A percentile compares a stretch with the other conserved stretches of the same genome.
These are phyloP conservation scores for Aureobasidium sp. DNA, from an alignment of 2,329 filamentous ascomycete genomes.

Conservation along the genomic window DNA sequence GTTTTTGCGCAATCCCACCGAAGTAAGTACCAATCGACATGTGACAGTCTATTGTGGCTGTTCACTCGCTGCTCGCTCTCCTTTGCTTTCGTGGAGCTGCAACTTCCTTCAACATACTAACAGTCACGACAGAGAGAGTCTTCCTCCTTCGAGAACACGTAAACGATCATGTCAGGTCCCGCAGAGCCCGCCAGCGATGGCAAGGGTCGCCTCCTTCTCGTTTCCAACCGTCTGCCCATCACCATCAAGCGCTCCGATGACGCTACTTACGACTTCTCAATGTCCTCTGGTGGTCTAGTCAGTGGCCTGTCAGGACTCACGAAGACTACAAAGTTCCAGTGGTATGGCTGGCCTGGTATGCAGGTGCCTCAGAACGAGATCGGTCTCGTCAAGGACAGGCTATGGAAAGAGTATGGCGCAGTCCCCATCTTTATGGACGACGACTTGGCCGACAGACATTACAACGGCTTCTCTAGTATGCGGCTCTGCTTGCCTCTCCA, in stretches of 20 bases:
- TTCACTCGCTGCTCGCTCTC: background rate
- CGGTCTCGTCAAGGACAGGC: constrained; percentile 60
- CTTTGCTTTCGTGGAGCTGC: background rate
- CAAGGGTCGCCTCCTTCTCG: constrained; percentile 60
- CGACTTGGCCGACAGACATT: constrained; percentile 87
- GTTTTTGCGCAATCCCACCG: background rate
- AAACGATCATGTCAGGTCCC: background rate
- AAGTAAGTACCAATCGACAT: background rate
- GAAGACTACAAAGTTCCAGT: constrained; percentile 90
- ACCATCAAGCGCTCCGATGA: constrained; percentile 92
- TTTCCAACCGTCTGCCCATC: constrained; percentile 92
- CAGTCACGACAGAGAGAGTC: background rate
- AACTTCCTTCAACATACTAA: background rate
- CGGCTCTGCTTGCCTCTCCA: background rate
- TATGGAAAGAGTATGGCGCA: constrained; percentile 82
- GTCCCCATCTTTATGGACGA: constrained; percentile 90
- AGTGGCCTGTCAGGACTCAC: constrained; percentile 85
- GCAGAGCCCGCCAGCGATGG: constrained; percentile 16
- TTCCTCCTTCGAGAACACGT: background rate
- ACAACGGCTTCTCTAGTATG: constrained; percentile 93
- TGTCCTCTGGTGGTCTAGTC: constrained; percentile 94
- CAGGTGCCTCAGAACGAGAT: constrained; percentile 84
- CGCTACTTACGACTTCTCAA: constrained; percentile 85
- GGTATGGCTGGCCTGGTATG: constrained; percentile 96
- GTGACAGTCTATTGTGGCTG: background rate